Conservation (phyloP, 2,329 filamentous ascomycete species). For the Hymenoscyphus scutula region DNA sequence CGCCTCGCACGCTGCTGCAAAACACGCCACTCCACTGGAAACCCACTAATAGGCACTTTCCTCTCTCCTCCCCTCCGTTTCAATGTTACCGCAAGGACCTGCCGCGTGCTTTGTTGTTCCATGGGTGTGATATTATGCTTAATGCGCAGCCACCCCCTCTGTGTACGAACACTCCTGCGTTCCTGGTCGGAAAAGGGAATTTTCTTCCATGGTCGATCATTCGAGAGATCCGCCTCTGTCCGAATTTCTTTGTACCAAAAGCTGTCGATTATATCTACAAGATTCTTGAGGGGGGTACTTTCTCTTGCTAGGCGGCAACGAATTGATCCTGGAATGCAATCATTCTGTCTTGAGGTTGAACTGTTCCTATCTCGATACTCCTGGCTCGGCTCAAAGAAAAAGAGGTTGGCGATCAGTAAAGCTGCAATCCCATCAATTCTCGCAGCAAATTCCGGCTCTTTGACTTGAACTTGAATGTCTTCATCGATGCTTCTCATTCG, state of each 20-base stretch:
- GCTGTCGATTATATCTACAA: conserved; percentile 8
- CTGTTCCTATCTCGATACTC: conserved; percentile 4
- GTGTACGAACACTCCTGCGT: neutral
- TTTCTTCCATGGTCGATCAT: neutral
- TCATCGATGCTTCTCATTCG: conserved; percentile 11
- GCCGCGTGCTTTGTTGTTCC: neutral
- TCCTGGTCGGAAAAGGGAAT: conserved; percentile 3
- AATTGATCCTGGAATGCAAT: conserved; percentile 4
- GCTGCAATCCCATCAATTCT: conserved; percentile 11
- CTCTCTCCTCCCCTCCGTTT: neutral
- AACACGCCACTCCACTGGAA: neutral
- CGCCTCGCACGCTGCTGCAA: neutral
- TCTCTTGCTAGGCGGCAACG: conserved; percentile 8
- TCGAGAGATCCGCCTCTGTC: neutral
- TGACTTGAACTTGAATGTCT: conserved; percentile 10
- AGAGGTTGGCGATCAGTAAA: conserved; percentile 14
- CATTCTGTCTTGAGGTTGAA: neutral
- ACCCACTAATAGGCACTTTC: neutral
- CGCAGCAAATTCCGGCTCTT: conserved; percentile 8
- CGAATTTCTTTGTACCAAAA: conserved; percentile 11
- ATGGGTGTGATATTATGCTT: conserved; percentile 1
- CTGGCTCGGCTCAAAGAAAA: conserved; percentile 16
- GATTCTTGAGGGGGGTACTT: neutral
- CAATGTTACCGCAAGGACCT: conserved; percentile 7
- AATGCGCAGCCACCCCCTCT: conserved; percentile 8